Percentiles rank a stretch among this genome's conserved stretches.
Conservation (phyloP, 352 stramenopile genomes). For the Phytophthora idaei region DNA sequence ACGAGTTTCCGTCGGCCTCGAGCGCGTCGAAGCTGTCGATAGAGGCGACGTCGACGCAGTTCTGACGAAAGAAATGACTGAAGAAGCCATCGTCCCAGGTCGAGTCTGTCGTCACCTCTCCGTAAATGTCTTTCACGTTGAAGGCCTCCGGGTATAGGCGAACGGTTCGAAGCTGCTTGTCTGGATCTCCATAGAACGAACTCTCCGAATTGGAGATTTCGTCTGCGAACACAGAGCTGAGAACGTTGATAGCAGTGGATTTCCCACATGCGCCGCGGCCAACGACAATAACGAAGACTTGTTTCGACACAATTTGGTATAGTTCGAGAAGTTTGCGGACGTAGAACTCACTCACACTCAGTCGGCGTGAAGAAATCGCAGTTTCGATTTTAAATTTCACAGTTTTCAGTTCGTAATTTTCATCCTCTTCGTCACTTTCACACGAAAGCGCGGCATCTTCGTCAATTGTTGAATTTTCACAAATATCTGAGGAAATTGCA, state of each 20-base stretch:
- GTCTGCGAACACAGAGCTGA: conserved; percentile 39
- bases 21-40: conserved; percentile 13
- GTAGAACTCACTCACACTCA: conserved; percentile 50
- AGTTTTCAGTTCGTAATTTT: conserved; percentile 31
- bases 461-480: background rate
- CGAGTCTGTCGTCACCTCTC: conserved; percentile 48
- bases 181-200: background rate
- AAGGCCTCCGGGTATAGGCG: conserved; percentile 58
- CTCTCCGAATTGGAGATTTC: conserved; percentile 7
- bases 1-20: conserved; percentile 3
- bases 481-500: background rate
- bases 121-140: conserved; percentile 53
- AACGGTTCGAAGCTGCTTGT: conserved; percentile 32
- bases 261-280: conserved; percentile 62
- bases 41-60: conserved; percentile 34
- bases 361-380: conserved; percentile 26
- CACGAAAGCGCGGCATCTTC: conserved; percentile 27
- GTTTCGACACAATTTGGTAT: conserved; percentile 50
- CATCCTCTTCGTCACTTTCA: conserved; percentile 54
- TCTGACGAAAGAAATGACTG: conserved; percentile 59
- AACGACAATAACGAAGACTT: conserved; percentile 53
- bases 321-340: conserved; percentile 65
- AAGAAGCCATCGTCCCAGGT: conserved; percentile 67
- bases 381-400: conserved; percentile 40
- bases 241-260: conserved; percentile 54